Conservation (phyloP, 2,329 filamentous ascomycete genomes). For the Incumbomyces delicatus region DNA sequence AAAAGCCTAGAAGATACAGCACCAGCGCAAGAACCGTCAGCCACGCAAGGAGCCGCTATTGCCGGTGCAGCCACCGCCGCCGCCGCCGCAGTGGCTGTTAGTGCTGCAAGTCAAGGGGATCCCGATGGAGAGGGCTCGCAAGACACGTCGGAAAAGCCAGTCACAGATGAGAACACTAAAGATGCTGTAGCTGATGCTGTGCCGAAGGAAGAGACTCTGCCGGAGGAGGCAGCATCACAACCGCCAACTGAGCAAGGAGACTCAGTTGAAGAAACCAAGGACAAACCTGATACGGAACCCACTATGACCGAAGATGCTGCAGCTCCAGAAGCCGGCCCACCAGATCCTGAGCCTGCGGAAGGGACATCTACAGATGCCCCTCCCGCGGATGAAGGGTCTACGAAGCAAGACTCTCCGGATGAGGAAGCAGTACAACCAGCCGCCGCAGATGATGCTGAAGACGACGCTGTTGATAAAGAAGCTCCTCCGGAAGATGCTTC, state of each 20-base stretch:
- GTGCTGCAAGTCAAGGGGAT: no score
- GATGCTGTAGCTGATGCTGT: not conserved
- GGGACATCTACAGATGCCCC: not conserved
- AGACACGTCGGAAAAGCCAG: no score
- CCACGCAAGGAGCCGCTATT: not conserved
- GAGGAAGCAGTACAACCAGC: conserved; percentile 18
- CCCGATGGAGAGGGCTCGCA: no score
- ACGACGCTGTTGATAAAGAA: not conserved
- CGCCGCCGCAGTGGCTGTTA: no score
- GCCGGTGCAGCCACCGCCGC: not conserved
- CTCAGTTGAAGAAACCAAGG: not conserved
- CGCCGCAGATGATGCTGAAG: conserved; percentile 9
- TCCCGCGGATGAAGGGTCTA: not conserved
- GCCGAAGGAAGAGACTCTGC: not conserved
- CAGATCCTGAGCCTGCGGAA: not conserved
- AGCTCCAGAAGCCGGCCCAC: not conserved
- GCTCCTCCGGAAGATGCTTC: not conserved
- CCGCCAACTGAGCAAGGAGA: not conserved
- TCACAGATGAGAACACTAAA: no score
- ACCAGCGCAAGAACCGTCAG: not conserved
- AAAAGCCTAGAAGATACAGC: not conserved
- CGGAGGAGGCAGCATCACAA: not conserved
- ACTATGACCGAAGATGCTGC: not conserved
- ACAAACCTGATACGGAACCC: not conserved
- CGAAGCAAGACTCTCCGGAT: conserved; percentile 13